Percentiles rank a stretch among this genome's conserved stretches.
Evolutionary conservation across 371 early-diverging fungal genomes (phyloP).

Genomic region (Mucor circinelloides): DNA sequence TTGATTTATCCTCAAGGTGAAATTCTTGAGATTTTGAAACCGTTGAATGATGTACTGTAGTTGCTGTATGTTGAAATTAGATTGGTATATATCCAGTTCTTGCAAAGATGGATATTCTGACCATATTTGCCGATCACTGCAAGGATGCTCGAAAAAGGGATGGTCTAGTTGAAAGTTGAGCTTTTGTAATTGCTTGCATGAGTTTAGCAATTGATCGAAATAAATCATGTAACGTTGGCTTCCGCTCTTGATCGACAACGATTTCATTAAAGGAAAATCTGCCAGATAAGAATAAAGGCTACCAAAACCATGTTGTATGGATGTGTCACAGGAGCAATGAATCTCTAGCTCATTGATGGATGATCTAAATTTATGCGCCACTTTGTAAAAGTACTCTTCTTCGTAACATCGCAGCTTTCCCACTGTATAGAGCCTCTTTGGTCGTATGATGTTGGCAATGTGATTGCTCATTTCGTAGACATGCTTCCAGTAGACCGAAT

Average conservation of each 20-base stretch:
- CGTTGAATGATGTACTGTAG: background rate
- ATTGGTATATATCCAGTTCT: background rate
- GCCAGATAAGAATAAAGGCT: background rate
- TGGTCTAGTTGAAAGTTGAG: background rate
- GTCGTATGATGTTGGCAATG: background rate
- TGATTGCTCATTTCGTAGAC: background rate
- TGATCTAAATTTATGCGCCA: background rate
- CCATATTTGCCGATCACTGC: background rate
- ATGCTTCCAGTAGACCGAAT: background rate
- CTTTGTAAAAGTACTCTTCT: conserved; percentile 1
- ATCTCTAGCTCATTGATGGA: background rate
- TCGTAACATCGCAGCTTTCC: background rate
- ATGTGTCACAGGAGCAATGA: background rate
- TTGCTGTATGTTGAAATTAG: background rate
- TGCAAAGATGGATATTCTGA: background rate
- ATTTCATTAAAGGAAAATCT: background rate
- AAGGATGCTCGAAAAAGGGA: background rate
- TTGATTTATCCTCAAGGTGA: background rate
- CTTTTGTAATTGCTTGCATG: background rate
- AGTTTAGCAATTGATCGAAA: background rate
- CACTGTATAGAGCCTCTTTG: background rate
- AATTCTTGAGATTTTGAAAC: background rate
- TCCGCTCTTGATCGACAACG: background rate
- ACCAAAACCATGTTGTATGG: background rate
- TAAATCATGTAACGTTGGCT: background rate